Percentiles rank a stretch among this genome's conserved stretches.
phyloP scores from a whole-genome alignment of 192 early-diverging fungal species.

The Radiomyces spectabilis region DNA sequence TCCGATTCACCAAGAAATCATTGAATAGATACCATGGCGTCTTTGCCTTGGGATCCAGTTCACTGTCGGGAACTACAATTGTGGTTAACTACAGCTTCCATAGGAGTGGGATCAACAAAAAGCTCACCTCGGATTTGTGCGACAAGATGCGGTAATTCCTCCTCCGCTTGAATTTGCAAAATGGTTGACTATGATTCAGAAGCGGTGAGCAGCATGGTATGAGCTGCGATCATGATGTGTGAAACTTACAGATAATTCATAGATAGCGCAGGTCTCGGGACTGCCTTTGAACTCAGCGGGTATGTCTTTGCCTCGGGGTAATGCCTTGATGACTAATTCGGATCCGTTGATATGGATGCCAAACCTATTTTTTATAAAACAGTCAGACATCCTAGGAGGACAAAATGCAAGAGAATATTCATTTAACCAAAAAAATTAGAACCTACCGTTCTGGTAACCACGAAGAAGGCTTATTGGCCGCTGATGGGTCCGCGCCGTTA shows the following conservation, averaged over 20 bases:
- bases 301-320: constrained; percentile 10
- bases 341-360: constrained; percentile 21
- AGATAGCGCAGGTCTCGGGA: constrained; percentile 37
- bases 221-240: not conserved
- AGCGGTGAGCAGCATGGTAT: too few relatives aligned
- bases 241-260: constrained; percentile 52
- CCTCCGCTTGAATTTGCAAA: constrained; percentile 41
- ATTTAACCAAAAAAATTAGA: not conserved
- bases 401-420: not conserved
- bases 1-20: constrained; percentile 85
- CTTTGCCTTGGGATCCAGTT: constrained; percentile 21
- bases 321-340: constrained; percentile 24
- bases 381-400: too few relatives aligned
- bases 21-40: constrained; percentile 88
- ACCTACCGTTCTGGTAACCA: constrained; percentile 46
- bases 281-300: constrained; percentile 20
- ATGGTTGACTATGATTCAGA: constrained; percentile 35
- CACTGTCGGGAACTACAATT: constrained; percentile 27
- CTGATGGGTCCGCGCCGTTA: constrained; percentile 6
- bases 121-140: constrained; percentile 54
- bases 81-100: not conserved
- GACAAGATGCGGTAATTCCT: constrained; percentile 64
- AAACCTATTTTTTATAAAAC: too few relatives aligned
- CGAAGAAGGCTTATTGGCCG: constrained; percentile 21
- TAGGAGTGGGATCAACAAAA: not conserved